A percentile compares a stretch with the other conserved stretches of the same genome.
Evolutionary conservation across 2,329 filamentous ascomycete genomes (phyloP).

Genomic region (Fusarium staphyleae): DNA sequence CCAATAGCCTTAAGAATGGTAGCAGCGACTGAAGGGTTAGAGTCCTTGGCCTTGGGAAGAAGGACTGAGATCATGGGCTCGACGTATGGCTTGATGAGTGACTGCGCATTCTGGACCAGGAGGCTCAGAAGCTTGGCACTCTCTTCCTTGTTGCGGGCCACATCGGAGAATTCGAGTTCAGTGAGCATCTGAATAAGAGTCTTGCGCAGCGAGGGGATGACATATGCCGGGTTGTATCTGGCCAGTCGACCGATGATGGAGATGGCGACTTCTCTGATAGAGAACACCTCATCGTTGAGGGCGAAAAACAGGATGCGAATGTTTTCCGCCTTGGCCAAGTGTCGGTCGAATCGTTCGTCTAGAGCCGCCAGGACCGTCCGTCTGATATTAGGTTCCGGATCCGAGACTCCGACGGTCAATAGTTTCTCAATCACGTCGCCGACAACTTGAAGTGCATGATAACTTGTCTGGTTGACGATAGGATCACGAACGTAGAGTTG

Average conservation of each 20-base stretch:
- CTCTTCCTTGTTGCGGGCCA: slow-evolving; percentile 92
- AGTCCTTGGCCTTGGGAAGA: slow-evolving; percentile 88
- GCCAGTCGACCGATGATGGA: slow-evolving; percentile 95
- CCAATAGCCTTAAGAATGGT: slow-evolving; percentile 96
- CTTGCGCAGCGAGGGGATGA: slow-evolving; percentile 94
- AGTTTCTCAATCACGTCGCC: slow-evolving; percentile 98
- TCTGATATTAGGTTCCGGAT: slow-evolving; percentile 87
- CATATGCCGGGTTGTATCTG: slow-evolving; percentile 91
- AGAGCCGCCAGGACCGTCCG: slow-evolving; percentile 87
- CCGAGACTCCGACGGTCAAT: slow-evolving; percentile 91
- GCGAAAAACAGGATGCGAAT: slow-evolving; percentile 95
- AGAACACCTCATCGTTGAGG: slow-evolving; percentile 92
- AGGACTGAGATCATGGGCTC: slow-evolving; percentile 95
- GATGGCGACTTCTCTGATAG: slow-evolving; percentile 92
- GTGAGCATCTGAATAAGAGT: slow-evolving; percentile 95
- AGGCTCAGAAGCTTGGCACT: slow-evolving; percentile 92
- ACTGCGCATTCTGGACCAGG: slow-evolving; percentile 90
- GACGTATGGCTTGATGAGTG: slow-evolving; percentile 93
- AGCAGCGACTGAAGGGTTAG: slow-evolving; percentile 86
- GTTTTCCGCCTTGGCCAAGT: slow-evolving; percentile 97
- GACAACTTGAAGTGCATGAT: slow-evolving; percentile 95
- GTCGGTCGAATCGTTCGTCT: slow-evolving; percentile 92
- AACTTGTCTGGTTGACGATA: slow-evolving; percentile 97
- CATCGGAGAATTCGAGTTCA: slow-evolving; percentile 95
- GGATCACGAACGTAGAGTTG: slow-evolving; percentile 97